phyloP scores from a whole-genome alignment of 495 filamentous ascomycete species.

The Chaetomium fimeti region DNA sequence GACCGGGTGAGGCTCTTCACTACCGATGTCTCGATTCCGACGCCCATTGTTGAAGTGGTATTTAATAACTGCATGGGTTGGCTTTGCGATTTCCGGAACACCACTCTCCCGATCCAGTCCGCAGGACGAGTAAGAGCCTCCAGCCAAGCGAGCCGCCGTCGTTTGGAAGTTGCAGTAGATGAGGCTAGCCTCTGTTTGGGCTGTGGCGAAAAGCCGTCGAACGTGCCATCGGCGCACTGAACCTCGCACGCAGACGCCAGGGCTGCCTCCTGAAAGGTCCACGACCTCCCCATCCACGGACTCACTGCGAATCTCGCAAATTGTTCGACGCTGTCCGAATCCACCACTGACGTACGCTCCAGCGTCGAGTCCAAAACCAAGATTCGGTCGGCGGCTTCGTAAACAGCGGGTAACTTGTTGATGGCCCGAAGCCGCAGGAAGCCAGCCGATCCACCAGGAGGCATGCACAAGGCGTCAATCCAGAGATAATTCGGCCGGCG shows the following conservation, averaged over 20 bases:
- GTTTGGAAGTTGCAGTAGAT: not conserved
- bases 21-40: slow-evolving; percentile 16
- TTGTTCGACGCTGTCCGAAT: slow-evolving; percentile 24
- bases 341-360: slow-evolving; percentile 21
- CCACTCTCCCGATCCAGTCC: slow-evolving; percentile 1
- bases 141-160: not conserved
- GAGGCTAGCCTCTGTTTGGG: slow-evolving; percentile 5
- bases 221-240: slow-evolving; percentile 29
- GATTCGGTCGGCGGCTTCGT: slow-evolving; percentile 26
- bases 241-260: slow-evolving; percentile 25
- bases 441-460: slow-evolving; percentile 8
- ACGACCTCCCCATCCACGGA: slow-evolving; percentile 27
- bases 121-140: slow-evolving; percentile 16
- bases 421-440: slow-evolving; percentile 24
- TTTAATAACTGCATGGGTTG: slow-evolving; percentile 7
- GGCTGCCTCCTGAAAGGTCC: slow-evolving; percentile 28
- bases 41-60: slow-evolving; percentile 9
- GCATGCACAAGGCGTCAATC: slow-evolving; percentile 33
- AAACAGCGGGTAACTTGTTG: slow-evolving; percentile 29
- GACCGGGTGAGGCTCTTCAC: slow-evolving; percentile 18
- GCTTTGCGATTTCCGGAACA: not conserved
- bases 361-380: slow-evolving; percentile 27
- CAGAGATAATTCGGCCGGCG: slow-evolving; percentile 25
- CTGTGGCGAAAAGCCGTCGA: slow-evolving; percentile 21
- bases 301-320: slow-evolving; percentile 27